A percentile compares a stretch with the other conserved stretches of the same genome.
phyloP scores from a whole-genome alignment of 2,329 filamentous ascomycete genomes.

The Microcyclospora tardicrescens region DNA sequence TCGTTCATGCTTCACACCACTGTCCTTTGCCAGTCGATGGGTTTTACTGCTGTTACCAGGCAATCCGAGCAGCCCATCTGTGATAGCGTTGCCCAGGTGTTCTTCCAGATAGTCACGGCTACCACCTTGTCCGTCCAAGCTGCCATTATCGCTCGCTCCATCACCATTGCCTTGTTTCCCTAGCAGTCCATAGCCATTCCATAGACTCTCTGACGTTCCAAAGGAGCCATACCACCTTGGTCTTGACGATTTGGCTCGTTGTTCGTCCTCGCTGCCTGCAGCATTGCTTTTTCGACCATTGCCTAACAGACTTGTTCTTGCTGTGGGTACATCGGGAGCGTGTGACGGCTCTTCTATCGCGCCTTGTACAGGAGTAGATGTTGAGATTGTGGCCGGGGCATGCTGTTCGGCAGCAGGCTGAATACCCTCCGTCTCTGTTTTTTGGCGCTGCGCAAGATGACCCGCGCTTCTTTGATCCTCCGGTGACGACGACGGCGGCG shows the following conservation, averaged over 20 bases:
- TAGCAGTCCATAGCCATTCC: constrained; percentile 34
- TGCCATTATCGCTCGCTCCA: constrained; percentile 18
- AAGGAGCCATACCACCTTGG: constrained; percentile 35
- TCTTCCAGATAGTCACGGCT: constrained; percentile 24
- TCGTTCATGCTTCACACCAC: constrained; percentile 60
- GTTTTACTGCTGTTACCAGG: constrained; percentile 59
- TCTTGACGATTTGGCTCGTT: constrained; percentile 59
- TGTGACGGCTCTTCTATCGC: constrained; percentile 11
- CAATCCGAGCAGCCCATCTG: constrained; percentile 30
- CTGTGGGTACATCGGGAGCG: constrained; percentile 21
- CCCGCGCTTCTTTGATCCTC: neutral
- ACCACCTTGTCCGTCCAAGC: constrained; percentile 4
- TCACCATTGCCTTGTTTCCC: constrained; percentile 26
- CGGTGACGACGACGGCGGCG: constrained; percentile 28
- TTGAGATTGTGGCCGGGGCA: constrained; percentile 19
- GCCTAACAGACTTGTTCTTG: constrained; percentile 27
- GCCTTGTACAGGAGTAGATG: constrained; percentile 9
- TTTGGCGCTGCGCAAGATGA: neutral
- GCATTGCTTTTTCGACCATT: constrained; percentile 17
- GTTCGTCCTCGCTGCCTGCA: constrained; percentile 5
- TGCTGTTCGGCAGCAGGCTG: constrained; percentile 19
- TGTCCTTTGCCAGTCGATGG: constrained; percentile 54
- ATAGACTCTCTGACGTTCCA: neutral
- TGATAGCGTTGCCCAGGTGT: constrained; percentile 29
- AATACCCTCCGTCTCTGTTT: constrained; percentile 19